A percentile compares a stretch with the other conserved stretches of the same genome.
phyloP scores from a whole-genome alignment of 129 eudicot species.

The Silybum marianum region DNA sequence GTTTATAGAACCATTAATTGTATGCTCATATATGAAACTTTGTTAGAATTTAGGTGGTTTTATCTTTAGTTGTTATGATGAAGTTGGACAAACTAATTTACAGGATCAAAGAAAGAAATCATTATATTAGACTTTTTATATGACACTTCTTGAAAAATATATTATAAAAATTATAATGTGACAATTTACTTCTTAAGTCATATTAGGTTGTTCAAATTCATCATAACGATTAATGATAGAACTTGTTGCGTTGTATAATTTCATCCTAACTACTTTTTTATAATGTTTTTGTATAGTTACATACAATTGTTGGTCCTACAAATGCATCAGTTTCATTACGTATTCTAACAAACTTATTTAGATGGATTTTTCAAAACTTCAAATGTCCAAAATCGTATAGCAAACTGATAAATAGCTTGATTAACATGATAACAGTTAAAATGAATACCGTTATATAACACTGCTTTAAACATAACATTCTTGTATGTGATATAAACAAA shows the following conservation, averaged over 20 bases:
- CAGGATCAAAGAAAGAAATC: not conserved
- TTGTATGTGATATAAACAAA: too few species aligned
- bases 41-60: not conserved
- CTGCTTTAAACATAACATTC: not conserved
- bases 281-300: too few species aligned
- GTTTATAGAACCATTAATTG: not conserved
- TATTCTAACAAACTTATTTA: too few species aligned
- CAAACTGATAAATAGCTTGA: not conserved
- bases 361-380: not conserved
- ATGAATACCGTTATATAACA: too few species aligned
- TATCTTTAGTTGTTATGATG: too few species aligned
- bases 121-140: not conserved
- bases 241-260: not conserved
- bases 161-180: too few species aligned
- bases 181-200: not conserved
- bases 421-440: not conserved
- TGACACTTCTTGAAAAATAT: not conserved
- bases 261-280: not conserved
- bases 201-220: not conserved
- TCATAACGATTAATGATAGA: not conserved
- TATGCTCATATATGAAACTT: not conserved
- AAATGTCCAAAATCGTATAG: not conserved
- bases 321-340: not conserved
- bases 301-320: not conserved
- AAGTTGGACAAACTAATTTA: not conserved